Percentiles rank a stretch among this genome's conserved stretches.
phyloP scores from a whole-genome alignment of 2,329 filamentous ascomycete species.

The Fusarium sp. region DNA sequence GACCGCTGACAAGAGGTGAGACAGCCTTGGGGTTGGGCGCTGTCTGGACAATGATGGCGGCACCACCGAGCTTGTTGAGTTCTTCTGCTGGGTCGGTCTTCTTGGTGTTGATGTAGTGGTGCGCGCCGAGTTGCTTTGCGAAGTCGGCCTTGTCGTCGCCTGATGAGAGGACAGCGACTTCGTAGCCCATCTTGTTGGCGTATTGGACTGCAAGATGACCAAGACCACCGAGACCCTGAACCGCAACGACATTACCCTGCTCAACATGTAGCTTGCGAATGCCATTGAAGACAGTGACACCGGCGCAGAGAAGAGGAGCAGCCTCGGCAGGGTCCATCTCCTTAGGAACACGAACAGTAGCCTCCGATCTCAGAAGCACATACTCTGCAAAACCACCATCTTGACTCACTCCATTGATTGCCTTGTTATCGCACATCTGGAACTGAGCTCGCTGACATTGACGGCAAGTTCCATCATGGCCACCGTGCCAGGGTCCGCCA shows the following conservation, averaged over 20 bases:
- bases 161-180: conserved; percentile 76
- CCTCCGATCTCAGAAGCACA: conserved; percentile 70
- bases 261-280: conserved; percentile 67
- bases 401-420: conserved; percentile 73
- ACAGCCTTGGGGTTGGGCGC: conserved; percentile 72
- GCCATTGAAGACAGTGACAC: conserved; percentile 73
- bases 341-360: conserved; percentile 67
- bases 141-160: conserved; percentile 77
- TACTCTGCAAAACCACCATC: conserved; percentile 80
- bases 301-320: conserved; percentile 74
- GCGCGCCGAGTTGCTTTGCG: conserved; percentile 63
- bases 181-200: conserved; percentile 80
- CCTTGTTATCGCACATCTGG: conserved; percentile 75
- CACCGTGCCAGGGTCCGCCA: conserved; percentile 64
- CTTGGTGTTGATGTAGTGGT: conserved; percentile 65
- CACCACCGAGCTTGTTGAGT: conserved; percentile 71
- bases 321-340: conserved; percentile 65
- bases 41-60: conserved; percentile 71
- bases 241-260: conserved; percentile 66
- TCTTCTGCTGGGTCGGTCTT: conserved; percentile 62
- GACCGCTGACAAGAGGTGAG: conserved; percentile 64
- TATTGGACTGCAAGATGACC: conserved; percentile 85
- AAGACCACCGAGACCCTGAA: conserved; percentile 80
- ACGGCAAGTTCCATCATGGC: conserved; percentile 72
- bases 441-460: conserved; percentile 73